Percentiles rank a stretch among this genome's conserved stretches.
phyloP scores from a whole-genome alignment of 805 yeast species.

The Saccharomycopsis malanga region DNA sequence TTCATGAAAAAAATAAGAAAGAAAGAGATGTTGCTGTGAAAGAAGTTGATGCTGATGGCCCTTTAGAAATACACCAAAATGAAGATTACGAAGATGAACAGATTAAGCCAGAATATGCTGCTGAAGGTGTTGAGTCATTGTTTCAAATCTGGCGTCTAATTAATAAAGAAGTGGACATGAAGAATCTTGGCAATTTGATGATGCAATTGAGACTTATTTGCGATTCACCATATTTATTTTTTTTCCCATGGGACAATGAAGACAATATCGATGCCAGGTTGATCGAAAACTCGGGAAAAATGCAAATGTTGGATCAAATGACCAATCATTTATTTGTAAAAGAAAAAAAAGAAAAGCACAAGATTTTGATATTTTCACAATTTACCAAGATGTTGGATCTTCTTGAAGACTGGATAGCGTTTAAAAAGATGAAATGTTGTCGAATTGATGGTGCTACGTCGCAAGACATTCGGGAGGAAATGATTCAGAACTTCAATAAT shows the following conservation, averaged over 20 bases:
- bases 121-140: conserved; percentile 3
- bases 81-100: neutral
- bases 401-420: conserved; percentile 63
- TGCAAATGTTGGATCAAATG: conserved; percentile 38
- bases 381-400: conserved; percentile 80
- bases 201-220: conserved; percentile 85
- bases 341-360: conserved; percentile 48
- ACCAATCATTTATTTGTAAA: conserved; percentile 54
- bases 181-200: conserved; percentile 56
- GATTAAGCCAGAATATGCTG: conserved; percentile 4
- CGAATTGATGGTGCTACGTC: conserved; percentile 73
- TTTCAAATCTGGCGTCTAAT: conserved; percentile 29
- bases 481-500: conserved; percentile 47
- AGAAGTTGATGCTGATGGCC: too few species aligned
- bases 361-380: conserved; percentile 78
- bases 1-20: neutral
- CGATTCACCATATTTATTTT: conserved; percentile 78
- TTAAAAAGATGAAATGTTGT: conserved; percentile 39
- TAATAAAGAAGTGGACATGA: conserved; percentile 38
- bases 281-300: conserved; percentile 60
- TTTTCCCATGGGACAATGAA: conserved; percentile 63
- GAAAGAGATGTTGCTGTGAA: neutral
- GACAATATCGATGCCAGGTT: conserved; percentile 36
- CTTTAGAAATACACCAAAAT: too few species aligned
- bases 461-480: conserved; percentile 57